Percentiles rank a stretch among this genome's conserved stretches.
Conservation (phyloP, 2,329 filamentous ascomycete species). For the Hypoxylon sp. region DNA sequence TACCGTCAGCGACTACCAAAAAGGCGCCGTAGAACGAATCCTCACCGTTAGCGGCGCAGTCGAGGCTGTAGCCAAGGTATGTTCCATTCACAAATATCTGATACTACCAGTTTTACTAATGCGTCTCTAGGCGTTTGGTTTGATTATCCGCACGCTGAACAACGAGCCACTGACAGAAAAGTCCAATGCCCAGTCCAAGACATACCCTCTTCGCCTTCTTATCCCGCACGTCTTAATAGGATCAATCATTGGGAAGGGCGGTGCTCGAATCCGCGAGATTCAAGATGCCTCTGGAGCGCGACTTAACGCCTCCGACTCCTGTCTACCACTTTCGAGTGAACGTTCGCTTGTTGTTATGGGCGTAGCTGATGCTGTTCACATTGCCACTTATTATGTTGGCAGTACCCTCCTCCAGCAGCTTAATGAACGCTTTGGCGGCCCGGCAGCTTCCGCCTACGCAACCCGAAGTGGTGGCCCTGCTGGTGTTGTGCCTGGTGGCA, state of each 20-base stretch:
- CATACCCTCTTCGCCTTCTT: constrained; percentile 92
- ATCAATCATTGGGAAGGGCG: constrained; percentile 97
- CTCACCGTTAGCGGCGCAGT: constrained; percentile 96
- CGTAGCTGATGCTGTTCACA: constrained; percentile 97
- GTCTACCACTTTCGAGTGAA: constrained; percentile 92
- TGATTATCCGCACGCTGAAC: constrained; percentile 98
- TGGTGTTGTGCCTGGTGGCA: constrained; percentile 92
- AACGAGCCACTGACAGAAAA: constrained; percentile 90
- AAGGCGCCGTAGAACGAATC: constrained; percentile 96
- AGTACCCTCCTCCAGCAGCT: constrained; percentile 98
- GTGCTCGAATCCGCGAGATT: constrained; percentile 95
- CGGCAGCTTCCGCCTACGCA: constrained; percentile 96
- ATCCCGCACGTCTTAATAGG: constrained; percentile 98
- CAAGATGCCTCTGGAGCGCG: constrained; percentile 97
- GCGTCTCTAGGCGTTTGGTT: constrained; percentile 79
- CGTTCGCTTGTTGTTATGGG: constrained; percentile 98
- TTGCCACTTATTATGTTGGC: constrained; percentile 97
- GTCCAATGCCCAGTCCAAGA: constrained; percentile 94
- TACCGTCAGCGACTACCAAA: constrained; percentile 97
- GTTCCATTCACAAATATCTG: constrained; percentile 40
- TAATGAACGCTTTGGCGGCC: constrained; percentile 94
- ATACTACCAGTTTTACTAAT: constrained; percentile 27
- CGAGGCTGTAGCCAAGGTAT: constrained; percentile 94
- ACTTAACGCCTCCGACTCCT: constrained; percentile 94
- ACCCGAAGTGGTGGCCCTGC: constrained; percentile 93